These are phyloP conservation scores for Sordaria brevicollis DNA, from an alignment of 495 filamentous ascomycete species.

Conservation along the genomic window DNA sequence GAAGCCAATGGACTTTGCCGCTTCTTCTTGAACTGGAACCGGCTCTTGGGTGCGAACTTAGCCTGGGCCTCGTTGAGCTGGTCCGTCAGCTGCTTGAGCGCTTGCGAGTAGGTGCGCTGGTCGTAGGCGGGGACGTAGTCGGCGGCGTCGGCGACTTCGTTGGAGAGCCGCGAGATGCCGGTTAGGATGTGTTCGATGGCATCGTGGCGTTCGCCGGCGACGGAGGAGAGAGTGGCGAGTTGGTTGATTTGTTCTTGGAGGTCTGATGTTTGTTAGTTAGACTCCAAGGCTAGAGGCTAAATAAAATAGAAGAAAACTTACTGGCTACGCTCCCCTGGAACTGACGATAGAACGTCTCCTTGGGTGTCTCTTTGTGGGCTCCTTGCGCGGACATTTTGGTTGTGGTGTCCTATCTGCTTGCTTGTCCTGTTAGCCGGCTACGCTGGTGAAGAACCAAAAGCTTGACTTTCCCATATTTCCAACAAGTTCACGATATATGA, in stretches of 20 bases:
- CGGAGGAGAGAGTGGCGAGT: slow-evolving; percentile 21
- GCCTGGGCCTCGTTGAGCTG: slow-evolving; percentile 32
- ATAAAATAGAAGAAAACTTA: slow-evolving; percentile 19
- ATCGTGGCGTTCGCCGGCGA: slow-evolving; percentile 35
- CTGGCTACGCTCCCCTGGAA: slow-evolving; percentile 65
- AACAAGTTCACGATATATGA: not conserved
- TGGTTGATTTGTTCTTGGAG: slow-evolving; percentile 33
- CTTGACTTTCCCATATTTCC: not conserved
- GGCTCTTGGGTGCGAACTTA: slow-evolving; percentile 28
- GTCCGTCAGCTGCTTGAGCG: slow-evolving; percentile 31
- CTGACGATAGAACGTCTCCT: slow-evolving; percentile 68
- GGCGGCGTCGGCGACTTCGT: slow-evolving; percentile 32
- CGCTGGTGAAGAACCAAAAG: not conserved
- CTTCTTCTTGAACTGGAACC: slow-evolving; percentile 37
- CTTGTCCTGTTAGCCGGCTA: not conserved
- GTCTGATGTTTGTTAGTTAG: slow-evolving; percentile 12
- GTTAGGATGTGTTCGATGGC: slow-evolving; percentile 34
- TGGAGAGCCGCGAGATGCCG: slow-evolving; percentile 32
- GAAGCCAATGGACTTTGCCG: not conserved
- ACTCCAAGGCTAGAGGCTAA: not conserved
- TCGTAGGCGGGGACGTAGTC: slow-evolving; percentile 37
- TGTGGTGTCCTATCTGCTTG: not conserved
- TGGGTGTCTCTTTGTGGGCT: slow-evolving; percentile 32
- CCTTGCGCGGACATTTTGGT: not conserved
- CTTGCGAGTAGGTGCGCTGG: slow-evolving; percentile 31